phyloP scores from a whole-genome alignment of 768 basidiomycete species.

The Serendipita sp. region DNA sequence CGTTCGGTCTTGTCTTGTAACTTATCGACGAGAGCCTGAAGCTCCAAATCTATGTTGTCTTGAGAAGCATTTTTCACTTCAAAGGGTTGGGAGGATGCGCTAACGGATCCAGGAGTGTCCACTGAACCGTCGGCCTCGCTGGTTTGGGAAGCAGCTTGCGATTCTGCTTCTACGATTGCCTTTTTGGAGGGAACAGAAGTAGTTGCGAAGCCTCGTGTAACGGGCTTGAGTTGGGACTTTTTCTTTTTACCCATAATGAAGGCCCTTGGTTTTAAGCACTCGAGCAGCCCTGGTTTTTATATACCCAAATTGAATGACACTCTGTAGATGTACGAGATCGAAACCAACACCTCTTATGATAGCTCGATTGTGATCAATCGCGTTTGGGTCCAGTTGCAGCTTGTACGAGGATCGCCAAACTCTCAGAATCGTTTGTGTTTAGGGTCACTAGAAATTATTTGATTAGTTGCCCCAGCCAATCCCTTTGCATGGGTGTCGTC shows the following conservation, averaged over 20 bases:
- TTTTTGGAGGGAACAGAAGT: constrained; percentile 68
- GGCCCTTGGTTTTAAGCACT: too few relatives aligned
- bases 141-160: neutral
- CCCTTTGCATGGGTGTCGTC: too few relatives aligned
- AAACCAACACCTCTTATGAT: too few relatives aligned
- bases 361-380: too few relatives aligned
- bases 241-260: constrained; percentile 62
- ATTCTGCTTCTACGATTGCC: constrained; percentile 8
- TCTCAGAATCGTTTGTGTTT: neutral
- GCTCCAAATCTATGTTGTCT: constrained; percentile 18
- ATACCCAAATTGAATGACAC: too few relatives aligned
- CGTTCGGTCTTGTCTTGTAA: constrained; percentile 79
- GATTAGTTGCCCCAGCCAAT: too few relatives aligned
- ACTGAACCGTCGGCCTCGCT: neutral
- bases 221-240: constrained; percentile 63
- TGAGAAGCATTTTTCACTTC: constrained; percentile 6
- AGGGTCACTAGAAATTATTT: too few relatives aligned
- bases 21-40: constrained; percentile 65
- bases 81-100: neutral
- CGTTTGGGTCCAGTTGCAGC: too few relatives aligned
- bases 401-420: neutral
- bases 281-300: too few relatives aligned
- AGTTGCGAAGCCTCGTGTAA: constrained; percentile 63
- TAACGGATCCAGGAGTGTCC: neutral
- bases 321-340: too few relatives aligned